phyloP scores from a whole-genome alignment of 805 yeast species.

The Suhomyces pyralidae region DNA sequence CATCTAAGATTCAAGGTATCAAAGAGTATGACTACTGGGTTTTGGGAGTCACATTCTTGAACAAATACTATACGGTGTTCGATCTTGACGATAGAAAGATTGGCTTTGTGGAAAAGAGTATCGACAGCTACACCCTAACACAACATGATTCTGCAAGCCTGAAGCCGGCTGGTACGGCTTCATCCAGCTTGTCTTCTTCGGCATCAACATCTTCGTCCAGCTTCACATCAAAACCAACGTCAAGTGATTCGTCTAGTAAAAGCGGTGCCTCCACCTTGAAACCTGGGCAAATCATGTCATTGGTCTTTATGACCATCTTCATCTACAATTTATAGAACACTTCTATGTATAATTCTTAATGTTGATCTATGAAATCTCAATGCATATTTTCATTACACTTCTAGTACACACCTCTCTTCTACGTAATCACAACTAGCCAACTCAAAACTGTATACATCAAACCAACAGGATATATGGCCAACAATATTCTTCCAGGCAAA shows the following conservation, averaged over 20 bases:
- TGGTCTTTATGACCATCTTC: not conserved
- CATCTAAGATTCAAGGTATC: conserved; percentile 63
- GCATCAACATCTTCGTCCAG: not conserved
- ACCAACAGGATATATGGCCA: conserved; percentile 66
- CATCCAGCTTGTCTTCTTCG: not conserved
- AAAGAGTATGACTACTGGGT: conserved; percentile 47
- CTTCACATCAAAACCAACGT: not conserved
- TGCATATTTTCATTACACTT: not conserved
- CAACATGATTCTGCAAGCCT: not conserved
- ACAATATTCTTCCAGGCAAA: conserved; percentile 53
- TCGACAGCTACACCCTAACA: not conserved
- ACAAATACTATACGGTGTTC: conserved; percentile 54
- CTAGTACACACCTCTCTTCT: not conserved
- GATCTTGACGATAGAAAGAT: conserved; percentile 48
- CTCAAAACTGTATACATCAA: conserved; percentile 60
- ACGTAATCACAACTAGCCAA: conserved; percentile 60
- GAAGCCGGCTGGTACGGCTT: not conserved
- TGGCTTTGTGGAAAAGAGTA: conserved; percentile 42
- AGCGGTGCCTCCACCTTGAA: not conserved
- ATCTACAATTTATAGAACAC: not conserved
- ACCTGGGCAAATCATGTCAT: not conserved
- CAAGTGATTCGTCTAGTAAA: not conserved
- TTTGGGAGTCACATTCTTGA: conserved; percentile 60
- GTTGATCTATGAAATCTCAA: not conserved
- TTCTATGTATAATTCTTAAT: not conserved